Percentiles rank a stretch among this genome's conserved stretches.
These are phyloP conservation scores for Talaromyces adpressus DNA, from an alignment of 495 filamentous ascomycete genomes.

Conservation along the genomic window DNA sequence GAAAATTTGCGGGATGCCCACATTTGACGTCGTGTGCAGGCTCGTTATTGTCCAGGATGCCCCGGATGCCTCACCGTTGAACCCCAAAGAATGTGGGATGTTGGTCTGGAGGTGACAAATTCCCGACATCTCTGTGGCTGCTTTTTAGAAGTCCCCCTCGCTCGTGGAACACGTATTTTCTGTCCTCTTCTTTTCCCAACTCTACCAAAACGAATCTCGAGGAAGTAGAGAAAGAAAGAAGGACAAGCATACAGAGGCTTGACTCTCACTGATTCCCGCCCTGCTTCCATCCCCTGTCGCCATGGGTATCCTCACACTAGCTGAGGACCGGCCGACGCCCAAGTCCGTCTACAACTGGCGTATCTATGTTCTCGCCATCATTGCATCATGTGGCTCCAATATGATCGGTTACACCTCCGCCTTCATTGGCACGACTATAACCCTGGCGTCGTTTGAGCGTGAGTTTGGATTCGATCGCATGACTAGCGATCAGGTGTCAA, in stretches of 20 bases:
- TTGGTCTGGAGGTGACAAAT: background rate
- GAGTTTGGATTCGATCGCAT: slow-evolving; percentile 50
- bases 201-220: background rate
- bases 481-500: slow-evolving; percentile 24
- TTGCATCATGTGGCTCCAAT: slow-evolving; percentile 62
- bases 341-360: slow-evolving; percentile 69
- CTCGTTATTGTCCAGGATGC: background rate
- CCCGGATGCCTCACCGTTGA: background rate
- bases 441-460: slow-evolving; percentile 49
- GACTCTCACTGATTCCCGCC: background rate
- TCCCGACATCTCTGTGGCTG: background rate
- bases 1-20: background rate
- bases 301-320: slow-evolving; percentile 53
- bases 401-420: slow-evolving; percentile 68
- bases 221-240: background rate
- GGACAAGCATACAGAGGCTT: background rate
- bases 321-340: slow-evolving; percentile 61
- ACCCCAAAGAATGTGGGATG: background rate
- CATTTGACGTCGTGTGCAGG: background rate
- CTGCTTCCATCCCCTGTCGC: slow-evolving; percentile 10
- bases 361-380: slow-evolving; percentile 52
- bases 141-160: background rate
- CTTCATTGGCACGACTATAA: slow-evolving; percentile 65
- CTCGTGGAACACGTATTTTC: background rate
- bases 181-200: background rate